Evolutionary conservation across 805 yeast genomes (phyloP).

Genomic region (Millerozyma acaciae): DNA sequence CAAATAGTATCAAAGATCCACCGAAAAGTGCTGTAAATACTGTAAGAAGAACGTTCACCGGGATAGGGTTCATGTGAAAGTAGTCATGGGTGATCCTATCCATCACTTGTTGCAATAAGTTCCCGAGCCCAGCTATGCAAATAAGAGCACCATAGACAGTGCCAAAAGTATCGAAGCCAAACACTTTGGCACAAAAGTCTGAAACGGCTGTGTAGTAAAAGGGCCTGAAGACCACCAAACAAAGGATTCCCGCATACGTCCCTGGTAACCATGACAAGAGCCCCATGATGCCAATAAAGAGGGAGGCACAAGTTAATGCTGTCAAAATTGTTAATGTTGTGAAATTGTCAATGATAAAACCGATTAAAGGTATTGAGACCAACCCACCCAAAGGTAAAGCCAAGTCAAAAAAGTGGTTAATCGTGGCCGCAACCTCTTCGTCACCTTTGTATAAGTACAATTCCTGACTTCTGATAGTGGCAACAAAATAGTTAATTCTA

Average conservation of each 20-base stretch:
- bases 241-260: constrained; percentile 65
- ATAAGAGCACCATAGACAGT: constrained; percentile 85
- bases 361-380: constrained; percentile 82
- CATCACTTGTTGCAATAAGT: constrained; percentile 64
- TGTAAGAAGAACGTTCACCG: constrained; percentile 62
- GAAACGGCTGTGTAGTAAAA: constrained; percentile 90
- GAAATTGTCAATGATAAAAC: constrained; percentile 70
- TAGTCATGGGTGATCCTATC: constrained; percentile 67
- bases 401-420: constrained; percentile 77
- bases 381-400: constrained; percentile 89
- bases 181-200: constrained; percentile 87
- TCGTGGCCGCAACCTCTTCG: constrained; percentile 46
- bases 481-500: constrained; percentile 88
- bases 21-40: constrained; percentile 53
- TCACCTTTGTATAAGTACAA: constrained; percentile 54
- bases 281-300: constrained; percentile 69
- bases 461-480: constrained; percentile 83
- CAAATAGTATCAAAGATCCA: constrained; percentile 37
- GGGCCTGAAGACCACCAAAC: constrained; percentile 82
- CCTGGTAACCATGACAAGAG: constrained; percentile 50
- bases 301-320: constrained; percentile 51
- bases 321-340: constrained; percentile 56
- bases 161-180: constrained; percentile 90
- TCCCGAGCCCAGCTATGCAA: constrained; percentile 77
- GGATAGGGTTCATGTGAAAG: constrained; percentile 73